Conservation (phyloP, 805 yeast genomes). For the Candida schatavii region DNA sequence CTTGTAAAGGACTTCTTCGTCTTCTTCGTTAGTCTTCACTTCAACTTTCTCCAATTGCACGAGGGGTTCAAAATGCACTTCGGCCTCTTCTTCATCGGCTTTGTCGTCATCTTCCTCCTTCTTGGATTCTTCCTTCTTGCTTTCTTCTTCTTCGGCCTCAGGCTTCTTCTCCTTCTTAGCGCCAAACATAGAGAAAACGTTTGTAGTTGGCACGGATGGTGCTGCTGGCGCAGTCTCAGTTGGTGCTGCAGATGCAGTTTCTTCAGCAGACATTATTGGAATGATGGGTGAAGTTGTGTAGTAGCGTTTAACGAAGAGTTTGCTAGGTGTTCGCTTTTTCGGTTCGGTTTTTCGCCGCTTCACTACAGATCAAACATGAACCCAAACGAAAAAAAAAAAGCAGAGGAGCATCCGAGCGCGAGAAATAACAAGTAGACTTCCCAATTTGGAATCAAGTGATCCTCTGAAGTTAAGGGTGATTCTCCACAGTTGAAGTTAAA, state of each 20-base stretch:
- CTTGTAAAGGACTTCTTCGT: conserved; percentile 44
- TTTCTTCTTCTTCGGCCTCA: conserved; percentile 21
- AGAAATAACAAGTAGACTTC: too few species aligned
- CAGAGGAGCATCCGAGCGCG: neutral
- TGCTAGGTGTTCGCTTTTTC: neutral
- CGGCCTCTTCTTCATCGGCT: conserved; percentile 62
- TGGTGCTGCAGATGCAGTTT: conserved; percentile 25
- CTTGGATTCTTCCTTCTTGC: conserved; percentile 20
- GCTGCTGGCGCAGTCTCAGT: conserved; percentile 26
- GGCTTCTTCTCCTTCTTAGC: conserved; percentile 75
- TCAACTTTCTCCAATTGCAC: conserved; percentile 95
- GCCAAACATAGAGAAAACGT: conserved; percentile 94
- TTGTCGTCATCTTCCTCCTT: conserved; percentile 50
- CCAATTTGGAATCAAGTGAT: neutral
- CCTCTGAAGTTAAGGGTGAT: too few species aligned
- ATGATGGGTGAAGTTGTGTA: too few species aligned
- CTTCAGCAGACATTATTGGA: conserved; percentile 28
- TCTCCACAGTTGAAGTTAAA: too few species aligned
- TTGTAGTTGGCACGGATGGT: conserved; percentile 64
- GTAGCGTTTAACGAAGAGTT: neutral
- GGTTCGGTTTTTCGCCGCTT: neutral
- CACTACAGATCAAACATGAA: too few species aligned
- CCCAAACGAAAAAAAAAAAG: neutral
- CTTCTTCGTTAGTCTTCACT: conserved; percentile 70
- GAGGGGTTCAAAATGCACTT: conserved; percentile 94